Percentiles rank a stretch among this genome's conserved stretches.
These are phyloP conservation scores for Nakataea oryzae DNA, from an alignment of 2,329 filamentous ascomycete genomes.

Conservation along the genomic window DNA sequence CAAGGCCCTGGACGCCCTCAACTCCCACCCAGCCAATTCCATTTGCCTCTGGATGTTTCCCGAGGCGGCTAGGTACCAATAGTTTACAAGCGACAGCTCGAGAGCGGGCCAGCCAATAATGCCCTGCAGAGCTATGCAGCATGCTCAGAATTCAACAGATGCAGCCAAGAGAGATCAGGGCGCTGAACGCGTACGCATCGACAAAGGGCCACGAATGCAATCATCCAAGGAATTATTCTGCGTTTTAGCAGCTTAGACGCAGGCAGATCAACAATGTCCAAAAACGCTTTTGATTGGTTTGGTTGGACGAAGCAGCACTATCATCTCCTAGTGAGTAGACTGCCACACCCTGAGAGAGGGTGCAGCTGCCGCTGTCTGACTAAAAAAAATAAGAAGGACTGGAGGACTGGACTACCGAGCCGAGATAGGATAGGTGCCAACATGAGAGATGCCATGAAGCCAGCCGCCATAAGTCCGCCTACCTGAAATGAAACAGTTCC, in stretches of 20 bases:
- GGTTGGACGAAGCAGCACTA: neutral
- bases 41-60: no score
- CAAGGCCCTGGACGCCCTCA: no score
- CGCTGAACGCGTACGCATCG: neutral
- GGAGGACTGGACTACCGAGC: neutral
- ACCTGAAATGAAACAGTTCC: neutral
- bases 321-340: neutral
- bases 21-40: no score
- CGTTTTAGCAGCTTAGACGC: neutral
- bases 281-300: neutral
- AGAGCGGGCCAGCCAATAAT: neutral
- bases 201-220: neutral
- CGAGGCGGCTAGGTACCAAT: no score
- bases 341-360: neutral
- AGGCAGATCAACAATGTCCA: neutral
- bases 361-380: neutral
- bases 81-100: no score
- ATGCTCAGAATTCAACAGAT: neutral
- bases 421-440: neutral
- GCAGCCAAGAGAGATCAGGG: no score
- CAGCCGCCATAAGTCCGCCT: neutral
- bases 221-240: neutral
- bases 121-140: neutral
- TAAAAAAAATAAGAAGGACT: neutral
- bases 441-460: neutral